These are phyloP conservation scores for Hypoxylon cercidicola DNA, from an alignment of 495 filamentous ascomycete species.

Conservation along the genomic window DNA sequence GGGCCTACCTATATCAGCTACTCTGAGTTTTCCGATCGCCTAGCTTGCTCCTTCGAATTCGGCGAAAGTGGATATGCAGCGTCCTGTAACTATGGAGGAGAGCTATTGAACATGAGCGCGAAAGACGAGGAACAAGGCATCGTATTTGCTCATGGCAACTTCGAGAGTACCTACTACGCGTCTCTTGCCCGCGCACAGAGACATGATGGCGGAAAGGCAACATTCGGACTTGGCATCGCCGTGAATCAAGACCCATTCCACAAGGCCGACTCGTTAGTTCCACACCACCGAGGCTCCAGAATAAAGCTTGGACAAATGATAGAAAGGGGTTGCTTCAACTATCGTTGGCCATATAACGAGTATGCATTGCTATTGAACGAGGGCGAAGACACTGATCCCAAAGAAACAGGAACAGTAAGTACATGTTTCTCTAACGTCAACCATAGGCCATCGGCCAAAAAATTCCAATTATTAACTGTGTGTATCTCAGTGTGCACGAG, in stretches of 20 bases:
- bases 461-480: neutral
- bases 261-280: neutral
- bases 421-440: neutral
- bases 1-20: constrained; percentile 41
- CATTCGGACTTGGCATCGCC: constrained; percentile 30
- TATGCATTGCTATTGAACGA: constrained; percentile 26
- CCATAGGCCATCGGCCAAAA: too few relatives aligned
- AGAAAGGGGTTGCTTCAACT: constrained; percentile 40
- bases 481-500: constrained; percentile 7
- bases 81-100: constrained; percentile 38
- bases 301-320: constrained; percentile 28
- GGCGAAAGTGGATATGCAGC: constrained; percentile 33
- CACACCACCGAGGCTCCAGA: constrained; percentile 27
- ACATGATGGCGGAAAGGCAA: constrained; percentile 18
- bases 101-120: constrained; percentile 34
- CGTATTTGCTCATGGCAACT: constrained; percentile 33
- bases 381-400: neutral
- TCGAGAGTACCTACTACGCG: constrained; percentile 31
- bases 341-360: constrained; percentile 39
- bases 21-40: constrained; percentile 30
- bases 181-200: constrained; percentile 31
- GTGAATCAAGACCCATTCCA: constrained; percentile 1
- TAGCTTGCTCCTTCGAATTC: constrained; percentile 40
- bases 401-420: constrained; percentile 18
- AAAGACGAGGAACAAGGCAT: constrained; percentile 26